Base-by-base conservation (phyloP, 1,284 basidiomycete genomes). In the Ceraceosorus guamensis region DNA sequence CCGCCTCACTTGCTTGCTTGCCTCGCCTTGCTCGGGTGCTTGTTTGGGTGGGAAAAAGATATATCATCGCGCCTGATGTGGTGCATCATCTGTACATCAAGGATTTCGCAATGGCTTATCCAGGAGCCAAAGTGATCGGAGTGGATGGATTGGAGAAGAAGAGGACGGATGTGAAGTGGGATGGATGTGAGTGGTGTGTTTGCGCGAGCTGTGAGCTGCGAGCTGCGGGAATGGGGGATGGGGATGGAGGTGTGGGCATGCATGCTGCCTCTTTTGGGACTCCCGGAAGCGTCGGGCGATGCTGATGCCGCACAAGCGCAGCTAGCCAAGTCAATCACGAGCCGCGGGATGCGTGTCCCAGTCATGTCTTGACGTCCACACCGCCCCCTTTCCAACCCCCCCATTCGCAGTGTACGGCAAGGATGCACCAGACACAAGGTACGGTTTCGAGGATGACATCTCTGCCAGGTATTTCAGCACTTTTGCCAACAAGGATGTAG, bases 401-500 rank as follows among this genome's bases (percentile, higher is more conserved):
- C 16, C 41, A 48, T 18, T 16, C 35, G 46, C 5, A 50, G 39
- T 66, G 57, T 71, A 71, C 47, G 70, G 70, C 54, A 56, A 46
- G 18, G 66, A 70, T 44, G 46, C 62, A 3, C 46, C 53, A 10
- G 33, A 34, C 16, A 64, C 55, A 0, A 46, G 46, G 43, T 71
- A 71, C 59, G 68, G 66, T 41, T 71, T 63, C 55, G 69, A 71
- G 49, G 50, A 49, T 46, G 69, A 70, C 41, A 49, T 68, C 35
- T 51, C 57, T 6, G 53, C 60, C 3, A 52, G 61, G 70, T 88
- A 86, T 74, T 91, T 93, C 70, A 82, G 87, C 11, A 87, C 89
- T 0, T 85, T 87, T 76, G 80, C 79, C 65, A 92, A 91, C 76
- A 85, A 89, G 73, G 93, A 96, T 62, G 83, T 95, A 14, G 89